Percentiles rank a stretch among this genome's conserved stretches.
These are phyloP conservation scores for Jatropha podagrica DNA, from an alignment of 441 rosid genomes.

Conservation along the genomic window DNA sequence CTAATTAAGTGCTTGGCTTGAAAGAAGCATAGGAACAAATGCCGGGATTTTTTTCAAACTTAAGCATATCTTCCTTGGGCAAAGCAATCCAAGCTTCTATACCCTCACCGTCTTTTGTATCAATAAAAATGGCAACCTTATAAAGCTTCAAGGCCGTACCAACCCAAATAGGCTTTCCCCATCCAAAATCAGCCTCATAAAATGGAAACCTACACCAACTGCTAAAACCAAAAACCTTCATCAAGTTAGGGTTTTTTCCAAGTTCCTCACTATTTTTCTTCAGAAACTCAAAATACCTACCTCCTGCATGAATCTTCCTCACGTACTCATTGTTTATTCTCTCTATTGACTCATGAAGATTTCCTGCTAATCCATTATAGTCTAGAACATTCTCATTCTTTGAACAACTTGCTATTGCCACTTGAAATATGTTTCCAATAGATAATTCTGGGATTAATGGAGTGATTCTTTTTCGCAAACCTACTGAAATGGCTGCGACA, in stretches of 20 bases:
- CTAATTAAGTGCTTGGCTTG: not conserved
- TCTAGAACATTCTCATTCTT: not conserved
- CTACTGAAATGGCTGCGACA: not conserved
- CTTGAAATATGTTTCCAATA: slow-evolving; percentile 20
- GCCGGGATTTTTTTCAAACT: slow-evolving; percentile 18
- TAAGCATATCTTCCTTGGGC: slow-evolving; percentile 22
- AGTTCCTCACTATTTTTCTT: not conserved
- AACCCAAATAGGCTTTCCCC: slow-evolving; percentile 33
- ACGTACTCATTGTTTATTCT: slow-evolving; percentile 10
- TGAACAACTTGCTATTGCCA: not conserved
- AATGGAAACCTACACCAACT: slow-evolving; percentile 34
- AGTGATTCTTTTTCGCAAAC: slow-evolving; percentile 23
- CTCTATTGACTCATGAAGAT: slow-evolving; percentile 18
- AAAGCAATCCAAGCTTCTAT: slow-evolving; percentile 33
- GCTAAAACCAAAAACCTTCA: slow-evolving; percentile 8
- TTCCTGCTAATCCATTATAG: slow-evolving; percentile 14
- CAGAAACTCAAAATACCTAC: not conserved
- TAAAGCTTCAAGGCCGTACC: slow-evolving; percentile 2
- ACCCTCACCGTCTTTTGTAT: slow-evolving; percentile 32
- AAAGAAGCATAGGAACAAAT: slow-evolving; percentile 21
- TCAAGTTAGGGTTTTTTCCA: not conserved
- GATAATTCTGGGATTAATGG: slow-evolving; percentile 22
- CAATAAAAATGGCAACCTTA: slow-evolving; percentile 1
- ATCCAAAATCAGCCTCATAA: slow-evolving; percentile 33
- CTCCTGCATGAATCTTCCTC: slow-evolving; percentile 9